These are phyloP conservation scores for Polyplosphaeria fusca DNA, from an alignment of 495 filamentous ascomycete genomes.

Conservation along the genomic window DNA sequence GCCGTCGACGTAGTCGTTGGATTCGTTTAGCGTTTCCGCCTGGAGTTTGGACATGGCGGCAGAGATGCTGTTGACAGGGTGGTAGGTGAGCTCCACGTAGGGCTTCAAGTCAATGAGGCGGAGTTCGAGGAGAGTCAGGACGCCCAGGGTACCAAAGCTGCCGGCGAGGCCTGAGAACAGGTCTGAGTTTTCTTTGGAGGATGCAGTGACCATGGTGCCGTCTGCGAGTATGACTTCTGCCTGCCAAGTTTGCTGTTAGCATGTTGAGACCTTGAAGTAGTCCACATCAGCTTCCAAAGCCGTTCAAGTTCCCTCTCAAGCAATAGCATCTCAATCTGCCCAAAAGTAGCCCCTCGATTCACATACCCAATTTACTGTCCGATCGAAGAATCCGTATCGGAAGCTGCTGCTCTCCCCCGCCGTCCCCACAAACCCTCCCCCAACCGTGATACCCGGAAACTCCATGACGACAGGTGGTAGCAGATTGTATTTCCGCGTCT, in stretches of 20 bases:
- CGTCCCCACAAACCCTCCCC: constrained; percentile 59
- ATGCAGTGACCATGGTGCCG: constrained; percentile 49
- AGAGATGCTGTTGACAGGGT: constrained; percentile 41
- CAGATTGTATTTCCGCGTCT: constrained; percentile 49
- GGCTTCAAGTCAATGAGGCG: constrained; percentile 48
- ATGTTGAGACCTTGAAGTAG: too few species aligned
- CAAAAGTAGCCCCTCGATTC: too few species aligned
- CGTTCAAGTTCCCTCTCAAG: too few species aligned
- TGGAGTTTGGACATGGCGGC: constrained; percentile 36
- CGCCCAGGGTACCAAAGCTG: constrained; percentile 56
- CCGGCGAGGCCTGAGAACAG: constrained; percentile 55
- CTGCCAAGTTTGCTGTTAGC: too few species aligned
- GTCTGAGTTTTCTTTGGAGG: constrained; percentile 42
- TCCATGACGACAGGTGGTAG: constrained; percentile 59
- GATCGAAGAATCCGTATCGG: constrained; percentile 57
- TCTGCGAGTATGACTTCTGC: constrained; percentile 59
- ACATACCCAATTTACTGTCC: constrained; percentile 48
- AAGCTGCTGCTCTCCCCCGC: constrained; percentile 58
- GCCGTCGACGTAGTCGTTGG: constrained; percentile 42
- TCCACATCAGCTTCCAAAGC: too few species aligned
- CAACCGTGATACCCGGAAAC: constrained; percentile 62
- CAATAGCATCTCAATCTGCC: too few species aligned
- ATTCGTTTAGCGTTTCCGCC: constrained; percentile 33
- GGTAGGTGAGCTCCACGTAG: constrained; percentile 57
- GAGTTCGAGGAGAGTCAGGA: constrained; percentile 55